Evolutionary conservation across 2,329 filamentous ascomycete species (phyloP).

Genomic region (Phyllosticta citrichinensis): DNA sequence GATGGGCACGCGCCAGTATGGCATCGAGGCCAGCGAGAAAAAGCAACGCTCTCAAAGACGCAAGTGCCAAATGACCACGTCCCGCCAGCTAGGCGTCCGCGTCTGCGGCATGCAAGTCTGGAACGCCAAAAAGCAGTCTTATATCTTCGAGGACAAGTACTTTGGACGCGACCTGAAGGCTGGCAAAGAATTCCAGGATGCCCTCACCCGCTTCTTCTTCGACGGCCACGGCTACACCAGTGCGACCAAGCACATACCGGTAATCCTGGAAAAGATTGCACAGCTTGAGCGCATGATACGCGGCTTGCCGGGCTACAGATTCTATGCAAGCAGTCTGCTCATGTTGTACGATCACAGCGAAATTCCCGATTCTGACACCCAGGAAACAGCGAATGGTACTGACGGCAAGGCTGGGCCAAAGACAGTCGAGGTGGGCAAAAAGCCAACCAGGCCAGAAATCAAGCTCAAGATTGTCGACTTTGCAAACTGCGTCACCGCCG

Average conservation of each 20-base stretch:
- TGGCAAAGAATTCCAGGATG: slow-evolving; percentile 79
- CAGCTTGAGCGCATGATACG: slow-evolving; percentile 76
- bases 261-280: slow-evolving; percentile 73
- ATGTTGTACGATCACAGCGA: slow-evolving; percentile 92
- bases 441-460: slow-evolving; percentile 41
- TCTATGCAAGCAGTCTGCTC: slow-evolving; percentile 89
- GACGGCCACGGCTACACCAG: slow-evolving; percentile 75
- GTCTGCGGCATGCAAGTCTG: slow-evolving; percentile 95
- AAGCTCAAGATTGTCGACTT: slow-evolving; percentile 98
- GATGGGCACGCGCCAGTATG: slow-evolving; percentile 97
- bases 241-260: slow-evolving; percentile 76
- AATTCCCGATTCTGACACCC: slow-evolving; percentile 31
- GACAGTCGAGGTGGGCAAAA: slow-evolving; percentile 13
- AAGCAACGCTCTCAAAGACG: slow-evolving; percentile 87
- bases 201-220: slow-evolving; percentile 80
- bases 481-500: slow-evolving; percentile 89
- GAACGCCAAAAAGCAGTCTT: slow-evolving; percentile 73
- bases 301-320: slow-evolving; percentile 72
- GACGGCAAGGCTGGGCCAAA: slow-evolving; percentile 18
- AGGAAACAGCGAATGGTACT: slow-evolving; percentile 12
- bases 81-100: slow-evolving; percentile 79
- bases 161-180: slow-evolving; percentile 82
- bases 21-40: slow-evolving; percentile 80
- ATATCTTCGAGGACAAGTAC: slow-evolving; percentile 98
- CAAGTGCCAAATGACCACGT: slow-evolving; percentile 89